Percentiles rank a stretch among this genome's conserved stretches.
Evolutionary conservation across 2,329 filamentous ascomycete genomes (phyloP).

Genomic region (Fusarium pseudonygamai): DNA sequence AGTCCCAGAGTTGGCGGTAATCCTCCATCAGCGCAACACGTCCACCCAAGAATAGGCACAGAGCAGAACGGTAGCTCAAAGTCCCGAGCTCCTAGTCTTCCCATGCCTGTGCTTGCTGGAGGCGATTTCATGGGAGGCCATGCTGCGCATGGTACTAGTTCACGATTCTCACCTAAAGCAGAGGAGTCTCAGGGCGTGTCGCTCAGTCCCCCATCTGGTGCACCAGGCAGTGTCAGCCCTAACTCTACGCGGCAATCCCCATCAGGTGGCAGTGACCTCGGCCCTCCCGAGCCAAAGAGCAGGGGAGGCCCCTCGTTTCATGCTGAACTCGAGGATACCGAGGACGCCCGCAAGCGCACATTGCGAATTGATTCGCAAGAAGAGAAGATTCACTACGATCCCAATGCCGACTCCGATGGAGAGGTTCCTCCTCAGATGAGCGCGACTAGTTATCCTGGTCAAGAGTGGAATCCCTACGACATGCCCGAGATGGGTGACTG

Average conservation of each 20-base stretch:
- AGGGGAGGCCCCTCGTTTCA: slow-evolving; percentile 33
- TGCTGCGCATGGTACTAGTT: not conserved
- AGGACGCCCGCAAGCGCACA: slow-evolving; percentile 57
- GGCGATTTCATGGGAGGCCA: not conserved
- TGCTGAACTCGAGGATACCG: slow-evolving; percentile 54
- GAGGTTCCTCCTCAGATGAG: slow-evolving; percentile 64
- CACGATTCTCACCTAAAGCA: not conserved
- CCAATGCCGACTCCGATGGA: slow-evolving; percentile 47
- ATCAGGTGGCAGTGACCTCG: slow-evolving; percentile 14
- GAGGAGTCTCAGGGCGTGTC: slow-evolving; percentile 27
- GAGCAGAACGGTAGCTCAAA: slow-evolving; percentile 14
- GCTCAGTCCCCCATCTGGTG: slow-evolving; percentile 27
- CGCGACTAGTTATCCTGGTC: slow-evolving; percentile 74
- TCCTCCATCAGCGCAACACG: slow-evolving; percentile 2
- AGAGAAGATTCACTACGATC: slow-evolving; percentile 62
- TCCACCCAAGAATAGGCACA: not conserved
- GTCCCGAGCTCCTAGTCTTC: not conserved
- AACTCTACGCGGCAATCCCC: slow-evolving; percentile 14
- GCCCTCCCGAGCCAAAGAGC: not conserved
- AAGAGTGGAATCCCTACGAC: slow-evolving; percentile 73
- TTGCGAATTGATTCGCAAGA: slow-evolving; percentile 57
- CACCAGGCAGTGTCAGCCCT: slow-evolving; percentile 21
- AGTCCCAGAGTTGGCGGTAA: slow-evolving; percentile 5
- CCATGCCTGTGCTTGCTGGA: slow-evolving; percentile 2
- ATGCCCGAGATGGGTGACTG: slow-evolving; percentile 46